Evolutionary conservation across 345 rosid species (phyloP).

Genomic region (Populus pruinosa): DNA sequence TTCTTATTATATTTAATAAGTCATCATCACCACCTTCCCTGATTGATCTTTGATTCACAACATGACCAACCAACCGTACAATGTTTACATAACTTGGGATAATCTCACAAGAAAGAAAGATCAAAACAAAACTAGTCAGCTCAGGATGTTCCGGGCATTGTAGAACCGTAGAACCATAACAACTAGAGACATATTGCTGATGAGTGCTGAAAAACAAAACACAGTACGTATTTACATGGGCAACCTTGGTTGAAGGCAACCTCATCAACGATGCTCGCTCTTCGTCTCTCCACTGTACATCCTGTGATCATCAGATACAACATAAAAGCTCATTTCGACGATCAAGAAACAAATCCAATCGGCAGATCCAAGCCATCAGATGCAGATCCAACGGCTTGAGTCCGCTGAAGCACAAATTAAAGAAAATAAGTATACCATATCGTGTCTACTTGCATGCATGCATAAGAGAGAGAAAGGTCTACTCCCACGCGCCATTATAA

Average conservation of each 20-base stretch:
- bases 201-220: neutral
- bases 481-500: constrained; percentile 49
- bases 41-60: neutral
- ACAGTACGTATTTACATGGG: constrained; percentile 7
- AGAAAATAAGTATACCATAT: neutral
- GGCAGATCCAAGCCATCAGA: constrained; percentile 16
- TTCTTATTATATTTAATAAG: no score
- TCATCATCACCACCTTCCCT: neutral
- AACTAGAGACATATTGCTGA: neutral
- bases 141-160: neutral
- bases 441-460: constrained; percentile 9
- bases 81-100: neutral
- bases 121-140: neutral
- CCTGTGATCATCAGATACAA: constrained; percentile 41
- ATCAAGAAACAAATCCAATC: neutral
- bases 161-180: neutral
- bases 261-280: constrained; percentile 60
- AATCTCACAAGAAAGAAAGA: neutral
- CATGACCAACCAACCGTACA: neutral
- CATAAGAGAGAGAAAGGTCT: constrained; percentile 12
- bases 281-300: constrained; percentile 85
- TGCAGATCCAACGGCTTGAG: constrained; percentile 2
- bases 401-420: neutral
- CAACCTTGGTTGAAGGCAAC: neutral
- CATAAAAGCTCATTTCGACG: neutral